These are phyloP conservation scores for Corymbia citriodora DNA, from an alignment of 441 rosid genomes.

Conservation along the genomic window DNA sequence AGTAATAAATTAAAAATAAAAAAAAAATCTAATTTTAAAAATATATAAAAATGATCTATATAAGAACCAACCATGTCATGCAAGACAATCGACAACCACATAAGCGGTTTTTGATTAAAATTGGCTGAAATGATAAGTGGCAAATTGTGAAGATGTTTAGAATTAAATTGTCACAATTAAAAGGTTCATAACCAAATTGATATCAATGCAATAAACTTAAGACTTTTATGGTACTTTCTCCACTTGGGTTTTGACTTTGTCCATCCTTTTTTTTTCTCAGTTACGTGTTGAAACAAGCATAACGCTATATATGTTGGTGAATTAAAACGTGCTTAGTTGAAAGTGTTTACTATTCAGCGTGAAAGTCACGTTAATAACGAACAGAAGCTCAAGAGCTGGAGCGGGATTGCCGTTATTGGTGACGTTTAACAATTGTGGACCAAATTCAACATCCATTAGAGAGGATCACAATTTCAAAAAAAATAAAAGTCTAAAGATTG, in stretches of 20 bases:
- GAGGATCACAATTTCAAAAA: not conserved
- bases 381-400: not conserved
- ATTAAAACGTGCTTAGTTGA: not conserved
- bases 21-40: too few relatives aligned
- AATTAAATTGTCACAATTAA: too few relatives aligned
- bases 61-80: too few relatives aligned
- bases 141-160: too few relatives aligned
- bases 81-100: too few relatives aligned
- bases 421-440: not conserved
- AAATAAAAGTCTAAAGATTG: not conserved
- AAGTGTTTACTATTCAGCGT: not conserved
- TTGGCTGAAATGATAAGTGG: too few relatives aligned
- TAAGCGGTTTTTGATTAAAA: too few relatives aligned
- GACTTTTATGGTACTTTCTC: too few relatives aligned
- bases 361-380: not conserved
- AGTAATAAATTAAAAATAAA: too few relatives aligned
- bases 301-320: not conserved
- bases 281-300: not conserved
- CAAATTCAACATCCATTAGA: not conserved
- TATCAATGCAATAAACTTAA: too few relatives aligned
- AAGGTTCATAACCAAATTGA: too few relatives aligned
- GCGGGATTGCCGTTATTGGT: not conserved
- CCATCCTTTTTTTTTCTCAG: not conserved
- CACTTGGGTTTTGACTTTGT: not conserved
- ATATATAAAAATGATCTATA: too few relatives aligned